phyloP scores from a whole-genome alignment of 495 filamentous ascomycete genomes.

The Hypoxylon lenormandii region DNA sequence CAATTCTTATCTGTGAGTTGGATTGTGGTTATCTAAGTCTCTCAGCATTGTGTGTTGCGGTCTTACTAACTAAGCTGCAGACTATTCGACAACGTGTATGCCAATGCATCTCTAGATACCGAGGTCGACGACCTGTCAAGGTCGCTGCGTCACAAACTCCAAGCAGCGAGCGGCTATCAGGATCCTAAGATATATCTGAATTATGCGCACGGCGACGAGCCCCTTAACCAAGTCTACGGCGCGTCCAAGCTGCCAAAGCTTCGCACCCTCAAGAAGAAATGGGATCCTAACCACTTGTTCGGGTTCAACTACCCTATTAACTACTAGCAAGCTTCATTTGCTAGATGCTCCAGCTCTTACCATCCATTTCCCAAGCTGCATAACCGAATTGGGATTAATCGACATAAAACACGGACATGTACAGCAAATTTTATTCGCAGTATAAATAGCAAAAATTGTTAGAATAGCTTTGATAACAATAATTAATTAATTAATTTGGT shows the following conservation, averaged over 20 bases:
- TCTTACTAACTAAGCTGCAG: neutral
- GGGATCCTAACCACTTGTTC: conserved; percentile 6
- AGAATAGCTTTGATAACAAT: no score
- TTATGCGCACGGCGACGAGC: conserved; percentile 57
- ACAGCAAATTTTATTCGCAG: no score
- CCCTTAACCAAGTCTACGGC: conserved; percentile 44
- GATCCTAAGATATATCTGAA: conserved; percentile 50
- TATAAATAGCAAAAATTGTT: no score
- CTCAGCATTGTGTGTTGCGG: neutral
- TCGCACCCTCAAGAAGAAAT: conserved; percentile 44
- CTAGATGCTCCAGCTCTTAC: no score
- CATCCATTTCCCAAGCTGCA: no score
- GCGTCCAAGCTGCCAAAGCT: conserved; percentile 48
- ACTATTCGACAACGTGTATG: conserved; percentile 9
- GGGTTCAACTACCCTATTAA: conserved; percentile 1
- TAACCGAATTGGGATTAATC: no score
- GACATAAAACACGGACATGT: no score
- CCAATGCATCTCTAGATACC: conserved; percentile 7
- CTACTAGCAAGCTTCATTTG: no score
- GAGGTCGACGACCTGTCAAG: conserved; percentile 3
- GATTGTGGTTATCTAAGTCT: neutral
- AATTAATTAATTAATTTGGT: no score
- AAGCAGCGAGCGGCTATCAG: conserved; percentile 40
- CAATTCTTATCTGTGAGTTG: conserved; percentile 48
- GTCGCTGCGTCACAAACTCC: conserved; percentile 26